Evolutionary conservation across 2,329 filamentous ascomycete genomes (phyloP).

Genomic region (Aaosphaeria arxii): DNA sequence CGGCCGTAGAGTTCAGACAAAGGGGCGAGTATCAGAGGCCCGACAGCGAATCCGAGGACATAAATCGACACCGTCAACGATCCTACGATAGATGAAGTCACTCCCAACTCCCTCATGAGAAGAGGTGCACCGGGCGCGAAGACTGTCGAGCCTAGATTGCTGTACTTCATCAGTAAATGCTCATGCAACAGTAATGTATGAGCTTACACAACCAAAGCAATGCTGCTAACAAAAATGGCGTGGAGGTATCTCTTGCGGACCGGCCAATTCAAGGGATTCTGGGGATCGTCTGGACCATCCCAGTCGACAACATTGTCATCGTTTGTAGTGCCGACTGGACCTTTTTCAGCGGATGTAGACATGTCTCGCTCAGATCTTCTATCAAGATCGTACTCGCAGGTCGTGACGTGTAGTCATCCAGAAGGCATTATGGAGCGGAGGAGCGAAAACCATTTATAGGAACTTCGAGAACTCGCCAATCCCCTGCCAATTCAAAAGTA

Average conservation of each 20-base stretch:
- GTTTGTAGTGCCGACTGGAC: neutral
- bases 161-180: conserved; percentile 16
- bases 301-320: conserved; percentile 10
- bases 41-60: conserved; percentile 19
- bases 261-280: conserved; percentile 29
- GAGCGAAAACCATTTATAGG: no score
- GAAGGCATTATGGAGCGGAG: no score
- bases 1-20: conserved; percentile 37
- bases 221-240: neutral
- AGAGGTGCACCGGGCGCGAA: conserved; percentile 7
- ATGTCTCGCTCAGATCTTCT: no score
- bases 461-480: no score
- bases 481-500: no score
- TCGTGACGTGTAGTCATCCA: no score
- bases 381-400: no score
- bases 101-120: conserved; percentile 6
- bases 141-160: conserved; percentile 9
- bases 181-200: conserved; percentile 6
- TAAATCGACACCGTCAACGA: conserved; percentile 29
- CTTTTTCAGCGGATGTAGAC: no score
- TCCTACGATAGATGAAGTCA: conserved; percentile 3
- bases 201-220: neutral
- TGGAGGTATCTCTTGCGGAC: conserved; percentile 13
- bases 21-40: conserved; percentile 26
- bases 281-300: conserved; percentile 15